These are phyloP conservation scores for Neonectria coccinea DNA, from an alignment of 2,329 filamentous ascomycete genomes.

Conservation along the genomic window DNA sequence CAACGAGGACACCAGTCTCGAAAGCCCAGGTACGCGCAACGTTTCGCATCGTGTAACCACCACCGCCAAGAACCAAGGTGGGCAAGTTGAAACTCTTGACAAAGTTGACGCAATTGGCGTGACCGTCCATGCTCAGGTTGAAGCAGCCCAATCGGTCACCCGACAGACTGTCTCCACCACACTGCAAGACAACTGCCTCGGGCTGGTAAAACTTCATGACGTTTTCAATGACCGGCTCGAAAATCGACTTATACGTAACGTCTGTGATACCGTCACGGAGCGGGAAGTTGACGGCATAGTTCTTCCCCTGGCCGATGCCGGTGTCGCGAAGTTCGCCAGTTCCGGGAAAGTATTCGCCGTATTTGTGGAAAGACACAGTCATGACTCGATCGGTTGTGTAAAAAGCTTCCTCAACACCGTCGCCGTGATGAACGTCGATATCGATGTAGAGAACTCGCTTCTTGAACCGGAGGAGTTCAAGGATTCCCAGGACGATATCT, in stretches of 20 bases:
- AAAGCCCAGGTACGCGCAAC: slow-evolving; percentile 97
- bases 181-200: slow-evolving; percentile 93
- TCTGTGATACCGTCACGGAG: slow-evolving; percentile 94
- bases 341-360: slow-evolving; percentile 94
- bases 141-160: slow-evolving; percentile 96
- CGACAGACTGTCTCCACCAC: slow-evolving; percentile 93
- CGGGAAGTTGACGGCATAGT: slow-evolving; percentile 92
- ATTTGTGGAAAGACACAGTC: slow-evolving; percentile 96
- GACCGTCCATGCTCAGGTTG: slow-evolving; percentile 96
- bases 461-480: slow-evolving; percentile 90
- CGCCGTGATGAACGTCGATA: slow-evolving; percentile 93
- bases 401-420: slow-evolving; percentile 93
- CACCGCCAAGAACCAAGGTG: slow-evolving; percentile 92
- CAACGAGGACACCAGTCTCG: slow-evolving; percentile 91
- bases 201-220: slow-evolving; percentile 91
- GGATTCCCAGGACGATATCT: slow-evolving; percentile 96
- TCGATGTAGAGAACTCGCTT: slow-evolving; percentile 98
- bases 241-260: slow-evolving; percentile 88
- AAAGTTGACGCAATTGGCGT: slow-evolving; percentile 93
- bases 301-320: slow-evolving; percentile 87
- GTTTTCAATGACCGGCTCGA: slow-evolving; percentile 87
- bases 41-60: slow-evolving; percentile 97
- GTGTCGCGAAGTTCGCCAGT: slow-evolving; percentile 90
- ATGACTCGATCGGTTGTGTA: slow-evolving; percentile 93
- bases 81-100: slow-evolving; percentile 89